Percentiles rank a stretch among this genome's conserved stretches.
Conservation (phyloP, 768 basidiomycete genomes). For the Agaricus bisporus region DNA sequence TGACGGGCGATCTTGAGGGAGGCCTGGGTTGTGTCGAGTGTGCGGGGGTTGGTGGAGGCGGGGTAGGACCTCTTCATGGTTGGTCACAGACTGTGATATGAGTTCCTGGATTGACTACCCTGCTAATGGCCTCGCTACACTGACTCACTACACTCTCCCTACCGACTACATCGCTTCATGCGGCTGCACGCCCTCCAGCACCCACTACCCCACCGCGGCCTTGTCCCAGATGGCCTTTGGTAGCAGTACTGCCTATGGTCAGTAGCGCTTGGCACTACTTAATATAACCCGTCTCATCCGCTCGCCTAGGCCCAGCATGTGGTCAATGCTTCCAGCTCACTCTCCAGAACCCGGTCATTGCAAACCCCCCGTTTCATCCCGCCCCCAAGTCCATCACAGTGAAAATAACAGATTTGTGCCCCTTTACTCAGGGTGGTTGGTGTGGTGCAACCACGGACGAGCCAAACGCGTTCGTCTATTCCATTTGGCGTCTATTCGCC, state of each 20-base stretch:
- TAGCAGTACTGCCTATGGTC: conserved; percentile 61
- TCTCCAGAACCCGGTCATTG: conserved; percentile 59
- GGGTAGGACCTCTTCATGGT: conserved; percentile 68
- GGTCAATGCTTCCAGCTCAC: conserved; percentile 79
- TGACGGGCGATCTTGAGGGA: conserved; percentile 82
- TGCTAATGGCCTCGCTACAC: conserved; percentile 55
- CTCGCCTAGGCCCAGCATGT: conserved; percentile 53
- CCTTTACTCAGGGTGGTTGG: conserved; percentile 55
- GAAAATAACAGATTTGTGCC: conserved; percentile 80
- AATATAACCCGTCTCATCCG: neutral
- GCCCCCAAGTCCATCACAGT: conserved; percentile 56
- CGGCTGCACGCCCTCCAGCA: conserved; percentile 66
- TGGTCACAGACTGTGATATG: conserved; percentile 8
- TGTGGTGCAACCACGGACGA: conserved; percentile 59
- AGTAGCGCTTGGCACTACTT: conserved; percentile 2
- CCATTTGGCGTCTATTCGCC: neutral
- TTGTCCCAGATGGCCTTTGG: conserved; percentile 78
- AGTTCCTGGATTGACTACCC: conserved; percentile 60
- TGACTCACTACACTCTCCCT: conserved; percentile 70
- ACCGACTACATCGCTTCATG: conserved; percentile 61
- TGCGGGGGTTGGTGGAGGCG: conserved; percentile 42
- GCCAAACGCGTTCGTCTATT: conserved; percentile 54
- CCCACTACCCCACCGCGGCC: conserved; percentile 74
- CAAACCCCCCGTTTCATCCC: conserved; percentile 68
- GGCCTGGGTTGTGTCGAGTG: conserved; percentile 43